phyloP scores from a whole-genome alignment of 768 basidiomycete genomes.

The Leccinum aurantiacum region DNA sequence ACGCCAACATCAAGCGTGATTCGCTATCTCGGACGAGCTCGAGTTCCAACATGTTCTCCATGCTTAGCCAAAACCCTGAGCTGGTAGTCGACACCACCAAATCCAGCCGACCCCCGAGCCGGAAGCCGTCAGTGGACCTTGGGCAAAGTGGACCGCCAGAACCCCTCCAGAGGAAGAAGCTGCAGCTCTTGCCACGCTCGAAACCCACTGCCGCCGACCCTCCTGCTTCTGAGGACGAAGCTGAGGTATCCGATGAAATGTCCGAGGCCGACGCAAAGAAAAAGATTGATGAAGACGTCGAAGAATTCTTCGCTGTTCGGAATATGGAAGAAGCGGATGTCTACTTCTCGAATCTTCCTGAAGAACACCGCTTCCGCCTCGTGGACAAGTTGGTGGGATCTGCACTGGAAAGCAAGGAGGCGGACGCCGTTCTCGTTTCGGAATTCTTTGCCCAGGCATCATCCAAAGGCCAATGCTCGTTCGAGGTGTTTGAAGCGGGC shows the following conservation, averaged over 20 bases:
- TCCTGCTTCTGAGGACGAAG: slow-evolving; percentile 50
- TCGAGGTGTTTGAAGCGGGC: slow-evolving; percentile 70
- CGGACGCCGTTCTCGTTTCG: slow-evolving; percentile 74
- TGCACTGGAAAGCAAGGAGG: slow-evolving; percentile 80
- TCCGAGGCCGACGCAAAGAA: slow-evolving; percentile 64
- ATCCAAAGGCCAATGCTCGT: slow-evolving; percentile 58
- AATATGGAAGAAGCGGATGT: slow-evolving; percentile 85
- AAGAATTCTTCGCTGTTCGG: slow-evolving; percentile 85
- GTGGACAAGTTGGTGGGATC: slow-evolving; percentile 73
- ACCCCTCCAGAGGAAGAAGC: slow-evolving; percentile 17
- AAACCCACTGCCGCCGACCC: slow-evolving; percentile 17
- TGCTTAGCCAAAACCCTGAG: slow-evolving; percentile 68
- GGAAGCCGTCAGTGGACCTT: slow-evolving; percentile 53
- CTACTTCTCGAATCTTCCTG: slow-evolving; percentile 77
- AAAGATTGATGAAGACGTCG: slow-evolving; percentile 78
- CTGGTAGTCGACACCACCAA: slow-evolving; percentile 55
- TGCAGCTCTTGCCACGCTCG: neutral
- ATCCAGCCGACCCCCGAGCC: slow-evolving; percentile 50
- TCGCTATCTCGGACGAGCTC: slow-evolving; percentile 80
- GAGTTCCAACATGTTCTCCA: slow-evolving; percentile 83
- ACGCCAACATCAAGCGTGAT: slow-evolving; percentile 52
- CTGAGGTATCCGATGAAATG: slow-evolving; percentile 50
- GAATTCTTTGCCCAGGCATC: slow-evolving; percentile 67
- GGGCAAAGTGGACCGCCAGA: slow-evolving; percentile 46
- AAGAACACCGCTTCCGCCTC: slow-evolving; percentile 59